Percentiles rank a stretch among this genome's conserved stretches.
Conservation (phyloP, 768 basidiomycete species). For the Amanita subjunquillea region DNA sequence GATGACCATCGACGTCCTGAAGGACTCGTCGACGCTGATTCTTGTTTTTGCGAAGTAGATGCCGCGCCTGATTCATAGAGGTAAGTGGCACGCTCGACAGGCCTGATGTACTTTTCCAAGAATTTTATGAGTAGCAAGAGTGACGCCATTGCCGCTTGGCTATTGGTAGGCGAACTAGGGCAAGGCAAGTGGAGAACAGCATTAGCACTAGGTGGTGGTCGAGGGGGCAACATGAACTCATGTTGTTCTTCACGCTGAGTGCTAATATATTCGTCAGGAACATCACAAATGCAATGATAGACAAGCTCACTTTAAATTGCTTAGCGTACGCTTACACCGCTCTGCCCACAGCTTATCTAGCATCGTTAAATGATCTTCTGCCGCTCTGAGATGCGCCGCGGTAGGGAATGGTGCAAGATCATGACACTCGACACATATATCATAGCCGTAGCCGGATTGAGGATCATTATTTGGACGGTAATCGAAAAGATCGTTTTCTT, state of each 20-base stretch:
- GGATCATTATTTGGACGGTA: slow-evolving; percentile 32
- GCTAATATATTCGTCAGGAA: background rate
- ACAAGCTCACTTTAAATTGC: slow-evolving; percentile 12
- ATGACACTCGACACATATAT: slow-evolving; percentile 84
- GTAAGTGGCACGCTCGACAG: slow-evolving; percentile 17
- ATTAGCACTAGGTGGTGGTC: slow-evolving; percentile 64
- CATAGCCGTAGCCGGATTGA: slow-evolving; percentile 52
- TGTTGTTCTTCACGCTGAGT: slow-evolving; percentile 8
- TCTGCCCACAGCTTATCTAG: slow-evolving; percentile 63
- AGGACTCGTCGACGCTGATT: slow-evolving; percentile 5
- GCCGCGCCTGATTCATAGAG: slow-evolving; percentile 4
- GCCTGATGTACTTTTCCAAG: slow-evolving; percentile 54
- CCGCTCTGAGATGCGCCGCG: slow-evolving; percentile 53
- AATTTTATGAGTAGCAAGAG: slow-evolving; percentile 59
- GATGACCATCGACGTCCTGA: slow-evolving; percentile 32
- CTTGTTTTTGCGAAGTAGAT: slow-evolving; percentile 3
- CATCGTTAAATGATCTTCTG: slow-evolving; percentile 62
- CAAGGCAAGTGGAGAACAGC: slow-evolving; percentile 68
- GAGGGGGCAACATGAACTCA: slow-evolving; percentile 29
- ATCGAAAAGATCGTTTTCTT: slow-evolving; percentile 29
- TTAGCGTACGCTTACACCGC: slow-evolving; percentile 19
- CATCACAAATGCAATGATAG: background rate
- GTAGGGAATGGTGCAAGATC: slow-evolving; percentile 70
- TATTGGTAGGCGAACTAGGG: slow-evolving; percentile 55
- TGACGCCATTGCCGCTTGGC: slow-evolving; percentile 39